A percentile compares a stretch with the other conserved stretches of the same genome.
Evolutionary conservation across 257 asterid genomes (phyloP).

Genomic region (Vinca minor): DNA sequence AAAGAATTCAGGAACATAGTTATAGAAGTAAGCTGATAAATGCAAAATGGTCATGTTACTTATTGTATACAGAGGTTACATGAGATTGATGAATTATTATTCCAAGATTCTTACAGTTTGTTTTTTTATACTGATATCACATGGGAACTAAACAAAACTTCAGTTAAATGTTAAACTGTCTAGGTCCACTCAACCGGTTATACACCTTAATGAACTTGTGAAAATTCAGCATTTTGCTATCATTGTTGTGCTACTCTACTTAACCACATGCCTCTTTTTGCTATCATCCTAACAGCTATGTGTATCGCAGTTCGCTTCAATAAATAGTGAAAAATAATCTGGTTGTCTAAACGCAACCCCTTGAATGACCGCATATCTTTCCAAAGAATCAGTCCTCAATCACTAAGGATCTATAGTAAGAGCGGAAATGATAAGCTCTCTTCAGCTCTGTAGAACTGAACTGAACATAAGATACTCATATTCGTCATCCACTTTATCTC

Average conservation of each 20-base stretch:
- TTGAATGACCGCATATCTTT: background rate
- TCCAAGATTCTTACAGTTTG: background rate
- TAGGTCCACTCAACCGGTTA: background rate
- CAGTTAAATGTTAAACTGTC: background rate
- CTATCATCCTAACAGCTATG: background rate
- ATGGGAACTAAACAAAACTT: background rate
- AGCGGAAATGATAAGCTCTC: background rate
- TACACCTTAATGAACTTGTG: background rate
- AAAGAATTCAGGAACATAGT: no score
- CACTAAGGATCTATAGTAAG: background rate
- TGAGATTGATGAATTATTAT: background rate
- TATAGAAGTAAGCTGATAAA: conserved; percentile 5
- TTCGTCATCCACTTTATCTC: background rate
- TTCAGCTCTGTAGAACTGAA: background rate
- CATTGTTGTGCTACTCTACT: background rate
- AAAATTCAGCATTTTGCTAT: background rate
- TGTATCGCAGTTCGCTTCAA: background rate
- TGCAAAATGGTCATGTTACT: background rate
- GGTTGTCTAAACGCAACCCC: background rate
- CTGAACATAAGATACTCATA: background rate
- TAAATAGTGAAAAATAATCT: no score
- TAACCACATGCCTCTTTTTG: no score
- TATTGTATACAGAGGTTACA: background rate
- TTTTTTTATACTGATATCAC: background rate
- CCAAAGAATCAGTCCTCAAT: background rate